phyloP scores from a whole-genome alignment of 2,329 filamentous ascomycete genomes.

The Aurifilum marmelostoma region DNA sequence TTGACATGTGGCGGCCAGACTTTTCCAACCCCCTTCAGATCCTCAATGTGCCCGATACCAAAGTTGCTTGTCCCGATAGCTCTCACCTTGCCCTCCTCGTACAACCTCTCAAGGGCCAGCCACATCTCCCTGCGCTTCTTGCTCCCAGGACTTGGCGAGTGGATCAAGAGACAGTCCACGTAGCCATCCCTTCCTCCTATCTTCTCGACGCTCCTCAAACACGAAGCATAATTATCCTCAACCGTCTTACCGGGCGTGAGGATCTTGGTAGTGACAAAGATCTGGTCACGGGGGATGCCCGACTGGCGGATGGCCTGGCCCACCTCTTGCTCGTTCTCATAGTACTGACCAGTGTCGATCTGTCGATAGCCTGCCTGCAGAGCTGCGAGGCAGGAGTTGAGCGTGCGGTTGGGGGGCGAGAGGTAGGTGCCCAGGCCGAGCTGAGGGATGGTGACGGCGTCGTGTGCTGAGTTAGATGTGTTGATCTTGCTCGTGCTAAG shows the following conservation, averaged over 20 bases:
- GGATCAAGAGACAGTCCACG: slow-evolving; percentile 26
- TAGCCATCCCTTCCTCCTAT: slow-evolving; percentile 37
- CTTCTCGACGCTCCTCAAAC: slow-evolving; percentile 62
- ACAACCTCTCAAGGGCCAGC: slow-evolving; percentile 19
- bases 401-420: slow-evolving; percentile 17
- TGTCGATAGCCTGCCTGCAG: slow-evolving; percentile 57
- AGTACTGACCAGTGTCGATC: slow-evolving; percentile 65
- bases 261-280: slow-evolving; percentile 69
- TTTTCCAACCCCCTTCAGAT: slow-evolving; percentile 13
- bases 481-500: not conserved
- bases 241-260: slow-evolving; percentile 43
- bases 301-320: slow-evolving; percentile 60
- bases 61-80: slow-evolving; percentile 25
- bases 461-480: not conserved
- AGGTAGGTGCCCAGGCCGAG: slow-evolving; percentile 30
- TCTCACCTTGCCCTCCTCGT: slow-evolving; percentile 24
- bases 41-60: slow-evolving; percentile 22
- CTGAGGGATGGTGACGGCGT: slow-evolving; percentile 20
- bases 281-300: slow-evolving; percentile 53
- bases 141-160: slow-evolving; percentile 16
- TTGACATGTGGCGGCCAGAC: slow-evolving; percentile 26
- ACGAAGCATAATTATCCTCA: slow-evolving; percentile 55
- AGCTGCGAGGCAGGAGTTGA: slow-evolving; percentile 45
- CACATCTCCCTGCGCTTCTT: slow-evolving; percentile 18
- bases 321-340: slow-evolving; percentile 64